These are phyloP conservation scores for Selenicereus undatus DNA, from an alignment of 148 eudicot species.

Conservation along the genomic window DNA sequence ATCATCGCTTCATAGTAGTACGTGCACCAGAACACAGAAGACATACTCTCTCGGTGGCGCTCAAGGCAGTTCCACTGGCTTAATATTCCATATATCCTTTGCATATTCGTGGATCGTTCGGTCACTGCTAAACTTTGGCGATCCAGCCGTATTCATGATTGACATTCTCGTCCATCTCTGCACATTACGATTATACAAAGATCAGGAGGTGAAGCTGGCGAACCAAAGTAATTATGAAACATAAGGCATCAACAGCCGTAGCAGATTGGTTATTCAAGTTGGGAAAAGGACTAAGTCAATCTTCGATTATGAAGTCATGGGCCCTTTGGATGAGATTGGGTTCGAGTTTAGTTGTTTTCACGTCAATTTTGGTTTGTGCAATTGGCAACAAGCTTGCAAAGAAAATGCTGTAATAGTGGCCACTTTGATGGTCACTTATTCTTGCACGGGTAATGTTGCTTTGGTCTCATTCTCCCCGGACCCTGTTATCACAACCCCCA, in stretches of 20 bases:
- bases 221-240: background rate
- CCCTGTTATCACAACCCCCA: no score
- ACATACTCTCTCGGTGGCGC: background rate
- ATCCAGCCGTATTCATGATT: constrained; percentile 20
- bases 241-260: background rate
- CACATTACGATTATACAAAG: background rate
- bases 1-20: background rate
- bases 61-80: constrained; percentile 17
- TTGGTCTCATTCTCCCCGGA: no score
- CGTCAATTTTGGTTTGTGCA: background rate
- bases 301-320: background rate
- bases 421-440: background rate
- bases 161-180: constrained; percentile 26
- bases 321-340: background rate
- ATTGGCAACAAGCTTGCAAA: background rate
- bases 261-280: background rate
- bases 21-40: background rate
- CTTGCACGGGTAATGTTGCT: no score
- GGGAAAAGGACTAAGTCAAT: background rate
- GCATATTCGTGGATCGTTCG: constrained; percentile 34
- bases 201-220: background rate
- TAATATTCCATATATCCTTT: constrained; percentile 20
- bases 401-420: background rate
- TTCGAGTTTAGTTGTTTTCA: background rate
- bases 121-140: constrained; percentile 28